Base-by-base conservation (phyloP, 2,329 filamentous ascomycete species). In the Alternaria hordeiaustralica region DNA sequence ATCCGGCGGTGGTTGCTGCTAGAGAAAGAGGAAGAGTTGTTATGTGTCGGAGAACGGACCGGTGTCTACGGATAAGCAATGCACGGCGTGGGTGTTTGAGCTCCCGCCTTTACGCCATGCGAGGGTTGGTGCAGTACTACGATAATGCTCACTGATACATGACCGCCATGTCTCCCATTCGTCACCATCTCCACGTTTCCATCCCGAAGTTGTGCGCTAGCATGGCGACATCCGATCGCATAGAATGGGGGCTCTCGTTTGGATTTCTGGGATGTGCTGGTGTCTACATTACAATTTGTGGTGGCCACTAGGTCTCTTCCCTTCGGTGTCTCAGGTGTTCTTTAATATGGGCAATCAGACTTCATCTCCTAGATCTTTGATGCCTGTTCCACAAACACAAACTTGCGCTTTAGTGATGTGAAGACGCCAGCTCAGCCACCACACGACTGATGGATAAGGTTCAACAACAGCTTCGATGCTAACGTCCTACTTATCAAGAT, bases 1-100 rank as follows among this genome's bases (percentile, higher is more conserved):
- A 74, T 92, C 92, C 75, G 92, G 88, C 80, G 90, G 92, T 79
- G 90, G 93, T 81, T 97, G 94, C 89, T 97, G 94, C 87, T 97
- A 96, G 86, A 86, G 66, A 56, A 18, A 26, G 49, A 30, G 36
- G 51, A 53, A 55, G 61, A 60, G 43, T 30, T 63, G 51, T 57
- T 47, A 60, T 57, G 44, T 56, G 56, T 58, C 56, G 54, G 61
- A 60, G 67, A 63, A 49, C 63, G 60, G 64, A 58, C 49, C 64
- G 57, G 64, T 47, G 66, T 63, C 54, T 55, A 60, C 65, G 44
- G 60, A 68, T 58, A 53, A 69, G 68, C 63, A 64, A 67, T 67
- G 70, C 61, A 65, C 69, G 72, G 74, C 72, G 70, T 71, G 71
- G 71, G 71, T 74, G 71, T 73, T 68, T 68, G 58, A 64, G 64